Conservation (phyloP, 805 yeast genomes). For the Nematodospora valgi region DNA sequence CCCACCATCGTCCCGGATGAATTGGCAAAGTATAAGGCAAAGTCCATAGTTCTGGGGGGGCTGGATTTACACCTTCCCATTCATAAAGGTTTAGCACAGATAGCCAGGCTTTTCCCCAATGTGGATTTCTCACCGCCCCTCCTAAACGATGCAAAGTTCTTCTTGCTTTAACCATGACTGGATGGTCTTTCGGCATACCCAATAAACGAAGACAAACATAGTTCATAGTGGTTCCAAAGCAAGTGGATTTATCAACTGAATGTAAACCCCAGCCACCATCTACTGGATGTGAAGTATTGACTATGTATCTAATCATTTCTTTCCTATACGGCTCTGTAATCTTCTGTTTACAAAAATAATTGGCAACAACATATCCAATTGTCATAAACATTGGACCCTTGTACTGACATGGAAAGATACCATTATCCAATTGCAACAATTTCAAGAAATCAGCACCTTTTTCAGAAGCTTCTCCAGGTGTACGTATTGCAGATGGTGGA, state of each 20-base stretch:
- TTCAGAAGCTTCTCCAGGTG: conserved; percentile 59
- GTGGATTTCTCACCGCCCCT: conserved; percentile 88
- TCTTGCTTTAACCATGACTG: conserved; percentile 75
- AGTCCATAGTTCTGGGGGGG: conserved; percentile 93
- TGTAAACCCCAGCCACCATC: conserved; percentile 99
- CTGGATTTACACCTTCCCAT: conserved; percentile 98
- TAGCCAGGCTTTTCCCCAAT: conserved; percentile 97
- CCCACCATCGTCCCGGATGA: conserved; percentile 99
- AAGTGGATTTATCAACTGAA: conserved; percentile 87
- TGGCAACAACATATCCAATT: conserved; percentile 77
- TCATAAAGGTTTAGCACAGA: conserved; percentile 74
- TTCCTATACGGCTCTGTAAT: conserved; percentile 62
- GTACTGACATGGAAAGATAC: conserved; percentile 87
- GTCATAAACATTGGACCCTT: conserved; percentile 99
- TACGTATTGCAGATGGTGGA: conserved; percentile 34
- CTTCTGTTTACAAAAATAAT: conserved; percentile 63
- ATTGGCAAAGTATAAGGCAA: conserved; percentile 77
- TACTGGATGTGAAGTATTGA: conserved; percentile 92
- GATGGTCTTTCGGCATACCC: conserved; percentile 73
- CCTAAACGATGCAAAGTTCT: conserved; percentile 67
- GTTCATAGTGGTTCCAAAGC: conserved; percentile 89
- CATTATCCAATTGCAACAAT: conserved; percentile 75
- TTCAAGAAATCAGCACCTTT: conserved; percentile 73
- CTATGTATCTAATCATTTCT: conserved; percentile 81
- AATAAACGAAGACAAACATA: conserved; percentile 77